Evolutionary conservation across 1,284 basidiomycete species (phyloP).

Genomic region (Irpex sp.): DNA sequence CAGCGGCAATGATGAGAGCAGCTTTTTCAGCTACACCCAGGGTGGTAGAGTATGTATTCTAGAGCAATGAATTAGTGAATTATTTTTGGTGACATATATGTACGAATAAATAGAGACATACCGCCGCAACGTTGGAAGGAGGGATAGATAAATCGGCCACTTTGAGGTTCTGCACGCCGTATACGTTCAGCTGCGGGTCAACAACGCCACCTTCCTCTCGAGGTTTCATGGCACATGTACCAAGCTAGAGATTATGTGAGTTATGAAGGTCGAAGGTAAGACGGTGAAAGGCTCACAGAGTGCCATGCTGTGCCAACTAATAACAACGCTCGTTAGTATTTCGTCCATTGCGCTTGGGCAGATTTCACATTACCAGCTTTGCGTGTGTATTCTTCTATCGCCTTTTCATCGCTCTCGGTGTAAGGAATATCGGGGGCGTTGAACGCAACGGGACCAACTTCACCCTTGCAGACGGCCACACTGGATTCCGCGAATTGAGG

Average conservation of each 20-base stretch:
- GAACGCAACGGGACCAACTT: conserved; percentile 34
- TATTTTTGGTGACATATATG: background rate
- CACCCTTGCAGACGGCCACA: conserved; percentile 32
- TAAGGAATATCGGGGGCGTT: conserved; percentile 48
- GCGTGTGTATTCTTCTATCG: conserved; percentile 40
- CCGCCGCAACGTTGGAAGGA: conserved; percentile 2
- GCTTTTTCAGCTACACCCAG: background rate
- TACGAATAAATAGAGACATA: background rate
- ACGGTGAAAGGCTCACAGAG: conserved; percentile 34
- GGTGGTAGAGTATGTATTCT: conserved; percentile 8
- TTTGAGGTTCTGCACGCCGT: conserved; percentile 57
- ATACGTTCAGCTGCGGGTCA: conserved; percentile 57
- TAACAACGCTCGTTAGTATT: no score
- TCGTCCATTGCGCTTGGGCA: conserved; percentile 3
- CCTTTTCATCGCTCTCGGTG: conserved; percentile 50
- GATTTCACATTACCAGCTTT: conserved; percentile 18
- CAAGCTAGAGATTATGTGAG: conserved; percentile 34
- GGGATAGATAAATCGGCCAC: conserved; percentile 33
- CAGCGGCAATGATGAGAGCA: background rate
- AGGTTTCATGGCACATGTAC: conserved; percentile 68
- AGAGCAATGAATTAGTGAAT: background rate
- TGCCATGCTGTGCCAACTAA: conserved; percentile 37
- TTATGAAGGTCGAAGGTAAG: background rate
- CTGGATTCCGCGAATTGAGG: conserved; percentile 48
- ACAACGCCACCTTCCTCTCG: conserved; percentile 59